These are phyloP conservation scores for Picochlorum sp. DNA, from an alignment of 139 green algal genomes.

Conservation along the genomic window DNA sequence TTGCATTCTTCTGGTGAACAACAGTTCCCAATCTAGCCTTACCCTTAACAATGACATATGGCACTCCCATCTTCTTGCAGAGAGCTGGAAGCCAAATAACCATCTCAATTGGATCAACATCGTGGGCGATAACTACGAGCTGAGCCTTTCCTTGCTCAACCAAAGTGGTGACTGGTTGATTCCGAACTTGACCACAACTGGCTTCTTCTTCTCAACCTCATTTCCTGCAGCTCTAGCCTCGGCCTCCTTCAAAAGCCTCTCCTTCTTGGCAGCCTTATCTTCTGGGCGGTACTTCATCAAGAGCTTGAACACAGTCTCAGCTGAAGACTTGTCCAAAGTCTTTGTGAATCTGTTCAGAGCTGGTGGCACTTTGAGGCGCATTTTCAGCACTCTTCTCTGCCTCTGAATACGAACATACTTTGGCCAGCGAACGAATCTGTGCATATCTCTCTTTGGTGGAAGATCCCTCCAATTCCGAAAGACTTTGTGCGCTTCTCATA, in stretches of 20 bases:
- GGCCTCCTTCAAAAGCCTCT: slow-evolving; percentile 77
- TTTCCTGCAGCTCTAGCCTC: slow-evolving; percentile 47
- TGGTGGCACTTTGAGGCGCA: slow-evolving; percentile 86
- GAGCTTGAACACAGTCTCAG: slow-evolving; percentile 92
- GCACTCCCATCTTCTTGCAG: slow-evolving; percentile 95
- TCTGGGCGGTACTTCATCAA: slow-evolving; percentile 97
- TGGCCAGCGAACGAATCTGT: slow-evolving; percentile 98
- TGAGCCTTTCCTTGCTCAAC: slow-evolving; percentile 91
- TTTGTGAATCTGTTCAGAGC: slow-evolving; percentile 81
- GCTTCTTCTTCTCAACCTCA: slow-evolving; percentile 83
- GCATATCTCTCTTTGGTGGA: slow-evolving; percentile 84
- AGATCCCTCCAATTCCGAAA: slow-evolving; percentile 81
- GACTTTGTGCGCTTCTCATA: slow-evolving; percentile 90
- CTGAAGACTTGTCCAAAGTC: slow-evolving; percentile 86
- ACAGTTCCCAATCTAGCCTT: slow-evolving; percentile 85
- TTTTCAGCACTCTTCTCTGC: slow-evolving; percentile 87
- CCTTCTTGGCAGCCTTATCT: slow-evolving; percentile 93
- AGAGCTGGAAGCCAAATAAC: slow-evolving; percentile 97
- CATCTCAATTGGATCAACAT: slow-evolving; percentile 98
- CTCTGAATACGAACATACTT: slow-evolving; percentile 98
- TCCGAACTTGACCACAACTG: slow-evolving; percentile 97
- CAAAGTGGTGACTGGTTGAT: slow-evolving; percentile 98
- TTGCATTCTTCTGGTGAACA: slow-evolving; percentile 98
- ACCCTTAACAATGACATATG: slow-evolving; percentile 98
- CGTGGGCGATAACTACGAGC: slow-evolving; percentile 96